Evolutionary conservation across 169 alveolate species (phyloP), one percentile per base, ranked within the genome.

Genomic region (Neospora caninum): DNA sequence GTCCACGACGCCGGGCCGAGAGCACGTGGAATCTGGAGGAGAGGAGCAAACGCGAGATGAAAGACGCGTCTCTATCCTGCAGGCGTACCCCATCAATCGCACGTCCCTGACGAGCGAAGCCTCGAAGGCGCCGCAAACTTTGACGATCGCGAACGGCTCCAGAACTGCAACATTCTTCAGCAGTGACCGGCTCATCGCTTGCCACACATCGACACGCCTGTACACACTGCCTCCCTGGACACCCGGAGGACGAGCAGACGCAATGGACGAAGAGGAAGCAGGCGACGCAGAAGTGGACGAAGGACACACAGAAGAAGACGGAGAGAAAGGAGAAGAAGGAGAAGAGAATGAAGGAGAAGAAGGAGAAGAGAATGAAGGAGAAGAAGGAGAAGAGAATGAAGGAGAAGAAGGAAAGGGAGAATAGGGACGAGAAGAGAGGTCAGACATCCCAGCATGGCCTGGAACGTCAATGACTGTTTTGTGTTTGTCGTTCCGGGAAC

Each of bases 171-270:
- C 49, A n/a, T 43, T 18, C 86, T n/a, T 18, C 27, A 78, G 27
- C n/a, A 78, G 45, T 0, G 86, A 18, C 13, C 86, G 86, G 39
- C 49, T 38, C 45, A n/a, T 16, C 45, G 86, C 86, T n/a, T 78
- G 86, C 86, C 86, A 78, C 43, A 78, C 86, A 36, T n/a, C 39
- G 13, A 78, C 86, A 4, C 86, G 86, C 29, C 86, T 18, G 45
- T 78, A 78, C 39, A 78, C n/a, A 16, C n/a, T 64, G 34, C n/a
- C 73, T 4, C 39, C 84, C 4, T 4, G 43, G 43, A 36, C 84
- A 22, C 42, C 41, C 84, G 42, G 7, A 18, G 84, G 7, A n/a
- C 43, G 39, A 73, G 84, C 10, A n/a, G 43, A 22, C 0, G 84
- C 10, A n/a, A n/a, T 22, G 25, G 43, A 22, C 42, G 38, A 18